Base-by-base conservation (phyloP, 2,329 filamentous ascomycete genomes). In the Aureobasidium sp. region DNA sequence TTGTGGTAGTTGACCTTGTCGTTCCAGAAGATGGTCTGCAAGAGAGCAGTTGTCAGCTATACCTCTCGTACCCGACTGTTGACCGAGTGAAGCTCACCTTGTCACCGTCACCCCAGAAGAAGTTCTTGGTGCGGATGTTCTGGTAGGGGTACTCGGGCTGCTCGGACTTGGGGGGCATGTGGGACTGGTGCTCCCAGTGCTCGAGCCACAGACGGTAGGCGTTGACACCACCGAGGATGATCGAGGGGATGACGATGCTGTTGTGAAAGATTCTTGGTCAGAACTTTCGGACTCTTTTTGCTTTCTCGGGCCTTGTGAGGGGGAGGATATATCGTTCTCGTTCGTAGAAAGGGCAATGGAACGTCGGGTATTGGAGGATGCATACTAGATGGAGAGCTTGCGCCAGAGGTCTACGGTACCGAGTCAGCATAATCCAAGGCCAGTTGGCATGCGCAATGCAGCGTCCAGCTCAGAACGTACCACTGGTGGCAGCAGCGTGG, bases 51-150 rank as follows among this genome's bases (percentile, higher is more conserved):
- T 61, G 15, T 22, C 61, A 20, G 29, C 34, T 36, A 39, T 31
- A 11, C 11, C 25, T 29, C 17, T 25, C 5, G 7, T 48, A 7
- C 15, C 9, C 22, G 22, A 25, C 22, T 6, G 2, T 27, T 15
- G 12, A 8, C 8, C 22, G 15, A 6, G 14, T 4, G 7, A 15
- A 17, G 42, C 82, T 72, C 68, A 91, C 89, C 89, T 97, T 94
- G 81, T 99, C 94, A 74, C 94, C 94, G 74, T 97, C 83, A 68
- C 93, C 92, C 89, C 89, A 99, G 73, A 85, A 87, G 83, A 79
- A 99, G 85, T 96, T 97, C 87, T 94, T 97, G 76, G 85, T 84
- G 76, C 94, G 89, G 77, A 99, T 89, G 84, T 99, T 99, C 85
- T 96, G 90, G 86, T 96, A 99, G 64, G 91, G 81, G 80, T 97